Evolutionary conservation across 2,329 filamentous ascomycete genomes (phyloP).

Genomic region (Fusarium napiforme): DNA sequence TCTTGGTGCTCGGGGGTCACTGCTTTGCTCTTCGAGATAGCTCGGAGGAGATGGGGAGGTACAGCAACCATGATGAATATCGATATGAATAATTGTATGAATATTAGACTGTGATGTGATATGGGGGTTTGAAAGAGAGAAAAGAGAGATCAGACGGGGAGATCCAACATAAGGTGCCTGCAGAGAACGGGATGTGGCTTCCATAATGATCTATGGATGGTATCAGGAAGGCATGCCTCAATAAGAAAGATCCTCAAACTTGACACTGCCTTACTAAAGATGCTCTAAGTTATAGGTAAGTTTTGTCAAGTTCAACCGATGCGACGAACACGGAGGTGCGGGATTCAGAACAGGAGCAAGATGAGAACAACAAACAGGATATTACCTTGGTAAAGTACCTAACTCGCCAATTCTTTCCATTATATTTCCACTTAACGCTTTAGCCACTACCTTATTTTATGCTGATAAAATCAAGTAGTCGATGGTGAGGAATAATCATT

Average conservation of each 20-base stretch:
- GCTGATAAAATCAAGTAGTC: background rate
- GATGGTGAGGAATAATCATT: background rate
- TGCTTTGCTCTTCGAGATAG: constrained; percentile 53
- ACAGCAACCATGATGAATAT: constrained; percentile 36
- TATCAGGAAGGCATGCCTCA: background rate
- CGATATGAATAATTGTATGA: background rate
- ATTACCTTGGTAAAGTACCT: background rate
- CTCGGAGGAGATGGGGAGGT: constrained; percentile 58
- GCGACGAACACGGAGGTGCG: background rate
- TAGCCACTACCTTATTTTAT: background rate
- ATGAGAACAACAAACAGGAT: background rate
- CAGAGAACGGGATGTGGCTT: background rate
- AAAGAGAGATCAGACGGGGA: background rate
- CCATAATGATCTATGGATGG: background rate
- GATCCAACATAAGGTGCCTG: background rate
- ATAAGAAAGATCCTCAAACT: background rate
- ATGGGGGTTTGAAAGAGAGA: background rate
- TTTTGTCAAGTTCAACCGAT: background rate
- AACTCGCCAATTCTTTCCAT: background rate
- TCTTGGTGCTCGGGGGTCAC: constrained; percentile 51
- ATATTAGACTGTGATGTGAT: background rate
- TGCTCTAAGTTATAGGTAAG: background rate
- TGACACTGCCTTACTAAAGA: background rate
- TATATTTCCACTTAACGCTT: background rate
- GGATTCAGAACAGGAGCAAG: background rate